Evolutionary conservation across 805 yeast species (phyloP).

Genomic region (Candida parachauliodes): DNA sequence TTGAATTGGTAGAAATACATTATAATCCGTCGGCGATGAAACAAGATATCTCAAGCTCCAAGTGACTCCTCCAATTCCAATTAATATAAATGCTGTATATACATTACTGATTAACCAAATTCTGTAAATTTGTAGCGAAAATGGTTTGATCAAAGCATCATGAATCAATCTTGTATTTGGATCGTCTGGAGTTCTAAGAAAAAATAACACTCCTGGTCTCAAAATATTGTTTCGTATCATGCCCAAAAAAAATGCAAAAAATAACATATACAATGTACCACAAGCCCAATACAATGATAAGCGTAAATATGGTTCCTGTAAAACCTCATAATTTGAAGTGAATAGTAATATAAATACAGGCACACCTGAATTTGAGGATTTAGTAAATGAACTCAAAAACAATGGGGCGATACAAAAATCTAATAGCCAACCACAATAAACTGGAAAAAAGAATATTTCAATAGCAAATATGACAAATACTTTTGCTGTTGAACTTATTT

Average conservation of each 20-base stretch:
- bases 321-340: conserved; percentile 17
- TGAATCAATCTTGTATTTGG: conserved; percentile 83
- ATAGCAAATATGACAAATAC: conserved; percentile 71
- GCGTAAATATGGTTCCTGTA: conserved; percentile 19
- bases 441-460: conserved; percentile 83
- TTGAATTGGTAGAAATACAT: conserved; percentile 26
- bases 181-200: conserved; percentile 92
- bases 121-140: conserved; percentile 67
- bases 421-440: conserved; percentile 76
- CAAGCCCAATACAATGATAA: conserved; percentile 50
- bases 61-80: conserved; percentile 71
- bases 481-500: conserved; percentile 60
- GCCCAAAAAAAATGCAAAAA: conserved; percentile 81
- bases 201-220: conserved; percentile 86
- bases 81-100: conserved; percentile 65
- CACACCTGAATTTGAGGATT: conserved; percentile 5
- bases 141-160: conserved; percentile 79
- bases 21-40: conserved; percentile 13
- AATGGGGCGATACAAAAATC: conserved; percentile 68
- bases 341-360: conserved; percentile 17
- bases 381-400: conserved; percentile 19
- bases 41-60: conserved; percentile 39
- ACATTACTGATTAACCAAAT: conserved; percentile 70
- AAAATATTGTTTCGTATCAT: conserved; percentile 71
- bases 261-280: conserved; percentile 86